phyloP scores from a whole-genome alignment of 2,329 filamentous ascomycete species.

The Exophiala aquamarina region DNA sequence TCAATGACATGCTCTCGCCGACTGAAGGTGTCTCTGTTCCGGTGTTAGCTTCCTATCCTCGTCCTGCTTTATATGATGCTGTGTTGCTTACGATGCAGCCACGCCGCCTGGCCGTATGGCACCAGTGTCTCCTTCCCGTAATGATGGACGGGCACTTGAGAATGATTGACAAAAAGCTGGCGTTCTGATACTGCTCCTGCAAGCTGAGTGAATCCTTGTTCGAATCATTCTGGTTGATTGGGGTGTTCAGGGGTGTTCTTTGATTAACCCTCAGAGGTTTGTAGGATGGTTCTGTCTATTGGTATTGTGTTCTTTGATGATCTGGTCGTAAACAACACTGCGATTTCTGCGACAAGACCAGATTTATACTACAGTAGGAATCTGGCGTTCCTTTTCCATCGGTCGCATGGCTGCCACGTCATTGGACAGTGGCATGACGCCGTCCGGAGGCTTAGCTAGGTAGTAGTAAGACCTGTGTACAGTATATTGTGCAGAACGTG shows the following conservation, averaged over 20 bases:
- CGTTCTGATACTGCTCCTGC: conserved; percentile 20
- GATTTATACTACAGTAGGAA: too few species aligned
- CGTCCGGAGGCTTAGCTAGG: too few species aligned
- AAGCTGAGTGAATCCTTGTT: conserved; percentile 21
- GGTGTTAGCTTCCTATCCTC: neutral
- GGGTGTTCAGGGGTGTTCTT: neutral
- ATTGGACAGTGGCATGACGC: too few species aligned
- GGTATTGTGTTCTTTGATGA: too few species aligned
- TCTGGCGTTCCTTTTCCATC: too few species aligned
- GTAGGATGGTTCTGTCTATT: conserved; percentile 1
- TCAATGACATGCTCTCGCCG: conserved; percentile 24
- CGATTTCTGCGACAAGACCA: too few species aligned
- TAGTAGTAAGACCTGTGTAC: too few species aligned
- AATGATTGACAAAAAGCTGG: conserved; percentile 25
- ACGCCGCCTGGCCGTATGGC: conserved; percentile 17
- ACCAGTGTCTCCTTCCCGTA: conserved; percentile 20
- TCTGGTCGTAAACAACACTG: too few species aligned
- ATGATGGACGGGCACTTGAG: conserved; percentile 12
- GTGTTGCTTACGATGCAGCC: conserved; percentile 16
- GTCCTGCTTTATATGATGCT: neutral
- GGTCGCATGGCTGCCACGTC: too few species aligned
- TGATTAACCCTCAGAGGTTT: neutral
- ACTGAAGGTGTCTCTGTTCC: conserved; percentile 20
- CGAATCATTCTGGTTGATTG: conserved; percentile 18
- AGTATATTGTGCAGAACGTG: too few species aligned